Percentiles rank a stretch among this genome's conserved stretches.
Evolutionary conservation across 768 basidiomycete species (phyloP).

Genomic region (Leucocoprinus leucothites): DNA sequence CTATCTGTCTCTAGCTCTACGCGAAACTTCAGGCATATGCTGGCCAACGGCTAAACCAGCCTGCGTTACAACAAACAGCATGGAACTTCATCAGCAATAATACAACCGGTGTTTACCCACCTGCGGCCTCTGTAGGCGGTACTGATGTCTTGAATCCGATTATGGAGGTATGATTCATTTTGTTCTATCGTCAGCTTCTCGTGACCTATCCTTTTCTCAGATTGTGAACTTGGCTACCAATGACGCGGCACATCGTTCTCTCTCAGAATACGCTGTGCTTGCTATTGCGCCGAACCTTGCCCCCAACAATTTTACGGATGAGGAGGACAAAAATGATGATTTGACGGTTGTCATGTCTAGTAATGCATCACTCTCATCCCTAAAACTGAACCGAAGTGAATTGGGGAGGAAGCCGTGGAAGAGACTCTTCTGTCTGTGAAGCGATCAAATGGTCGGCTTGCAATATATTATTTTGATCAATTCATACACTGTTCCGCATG

Average conservation of each 20-base stretch:
- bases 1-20: constrained; percentile 23
- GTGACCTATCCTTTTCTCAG: too few species aligned
- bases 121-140: constrained; percentile 37
- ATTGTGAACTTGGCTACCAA: constrained; percentile 35
- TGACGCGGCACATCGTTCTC: constrained; percentile 29
- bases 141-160: constrained; percentile 45
- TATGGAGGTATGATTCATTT: constrained; percentile 28
- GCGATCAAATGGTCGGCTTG: not conserved
- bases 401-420: not conserved
- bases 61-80: constrained; percentile 29
- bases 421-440: not conserved
- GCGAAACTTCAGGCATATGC: constrained; percentile 38
- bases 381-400: not conserved
- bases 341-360: constrained; percentile 15
- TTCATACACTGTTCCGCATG: not conserved
- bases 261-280: constrained; percentile 33
- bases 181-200: not conserved
- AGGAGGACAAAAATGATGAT: constrained; percentile 14
- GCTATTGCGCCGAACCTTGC: constrained; percentile 34
- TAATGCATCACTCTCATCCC: constrained; percentile 7
- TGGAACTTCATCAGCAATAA: constrained; percentile 30
- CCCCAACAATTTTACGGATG: constrained; percentile 17
- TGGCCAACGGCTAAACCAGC: constrained; percentile 30
- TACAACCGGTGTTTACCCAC: constrained; percentile 32
- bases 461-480: not conserved